Evolutionary conservation across 495 filamentous ascomycete genomes (phyloP).

Genomic region (Daldinia concentrica): DNA sequence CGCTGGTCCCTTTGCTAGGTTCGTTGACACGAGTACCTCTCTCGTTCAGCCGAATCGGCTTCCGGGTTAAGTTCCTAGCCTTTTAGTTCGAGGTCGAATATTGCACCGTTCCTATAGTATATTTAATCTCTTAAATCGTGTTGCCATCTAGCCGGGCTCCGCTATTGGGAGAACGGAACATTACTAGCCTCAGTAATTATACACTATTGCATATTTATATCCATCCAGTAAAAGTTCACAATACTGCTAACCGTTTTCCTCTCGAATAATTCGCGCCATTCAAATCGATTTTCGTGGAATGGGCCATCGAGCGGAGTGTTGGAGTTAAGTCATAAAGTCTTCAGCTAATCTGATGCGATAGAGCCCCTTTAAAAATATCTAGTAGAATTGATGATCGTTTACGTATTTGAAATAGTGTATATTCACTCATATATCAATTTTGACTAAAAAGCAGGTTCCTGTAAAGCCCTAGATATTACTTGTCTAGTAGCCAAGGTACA

Average conservation of each 20-base stretch:
- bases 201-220: not conserved
- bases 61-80: not conserved
- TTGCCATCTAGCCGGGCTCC: not conserved
- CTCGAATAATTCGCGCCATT: not conserved
- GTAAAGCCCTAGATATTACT: no score
- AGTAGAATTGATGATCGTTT: no score
- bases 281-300: not conserved
- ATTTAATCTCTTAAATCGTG: not conserved
- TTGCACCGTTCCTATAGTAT: not conserved
- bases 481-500: no score
- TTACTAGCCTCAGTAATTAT: not conserved
- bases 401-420: no score
- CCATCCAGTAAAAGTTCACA: not conserved
- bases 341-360: no score
- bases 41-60: constrained; percentile 19
- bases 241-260: not conserved
- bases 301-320: not conserved
- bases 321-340: no score
- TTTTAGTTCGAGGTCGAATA: not conserved
- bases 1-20: not conserved
- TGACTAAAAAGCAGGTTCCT: no score
- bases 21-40: not conserved
- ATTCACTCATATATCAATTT: no score
- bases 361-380: no score
- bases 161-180: not conserved